These are phyloP conservation scores for Cymbidium sinense DNA, from an alignment of 106 monocot genomes.

Conservation along the genomic window DNA sequence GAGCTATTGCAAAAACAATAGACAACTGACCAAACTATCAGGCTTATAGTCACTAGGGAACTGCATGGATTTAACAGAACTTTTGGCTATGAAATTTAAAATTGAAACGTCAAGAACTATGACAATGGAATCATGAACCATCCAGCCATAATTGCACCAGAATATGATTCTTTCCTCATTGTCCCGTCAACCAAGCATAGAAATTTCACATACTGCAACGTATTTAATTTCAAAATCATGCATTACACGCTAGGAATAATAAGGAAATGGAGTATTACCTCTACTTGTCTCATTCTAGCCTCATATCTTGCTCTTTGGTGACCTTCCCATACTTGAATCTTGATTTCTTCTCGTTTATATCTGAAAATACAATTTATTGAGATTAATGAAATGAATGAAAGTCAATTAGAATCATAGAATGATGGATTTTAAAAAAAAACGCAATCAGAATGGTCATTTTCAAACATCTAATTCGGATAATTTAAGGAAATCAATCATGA, in stretches of 20 bases:
- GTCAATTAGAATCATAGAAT: background rate
- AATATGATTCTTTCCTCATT: background rate
- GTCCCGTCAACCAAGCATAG: background rate
- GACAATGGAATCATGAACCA: background rate
- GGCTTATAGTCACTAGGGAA: background rate
- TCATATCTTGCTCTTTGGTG: conserved; percentile 82
- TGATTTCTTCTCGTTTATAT: conserved; percentile 70
- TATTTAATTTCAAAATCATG: background rate
- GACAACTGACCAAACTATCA: background rate
- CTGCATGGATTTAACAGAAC: background rate
- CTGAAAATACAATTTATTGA: conserved; percentile 16
- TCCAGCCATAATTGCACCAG: background rate
- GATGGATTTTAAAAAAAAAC: background rate
- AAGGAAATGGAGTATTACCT: conserved; percentile 29
- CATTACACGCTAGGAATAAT: background rate
- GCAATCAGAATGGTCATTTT: background rate
- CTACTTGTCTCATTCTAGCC: conserved; percentile 76
- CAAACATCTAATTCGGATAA: too few relatives aligned
- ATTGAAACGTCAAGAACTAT: background rate
- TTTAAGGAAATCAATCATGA: too few relatives aligned
- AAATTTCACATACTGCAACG: background rate
- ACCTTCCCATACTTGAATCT: conserved; percentile 91
- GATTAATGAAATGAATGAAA: background rate
- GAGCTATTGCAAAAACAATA: background rate
- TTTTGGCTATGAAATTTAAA: too few relatives aligned